Conservation (phyloP, 2,329 filamentous ascomycete genomes). For the Magnaporthiopsis incrustans region DNA sequence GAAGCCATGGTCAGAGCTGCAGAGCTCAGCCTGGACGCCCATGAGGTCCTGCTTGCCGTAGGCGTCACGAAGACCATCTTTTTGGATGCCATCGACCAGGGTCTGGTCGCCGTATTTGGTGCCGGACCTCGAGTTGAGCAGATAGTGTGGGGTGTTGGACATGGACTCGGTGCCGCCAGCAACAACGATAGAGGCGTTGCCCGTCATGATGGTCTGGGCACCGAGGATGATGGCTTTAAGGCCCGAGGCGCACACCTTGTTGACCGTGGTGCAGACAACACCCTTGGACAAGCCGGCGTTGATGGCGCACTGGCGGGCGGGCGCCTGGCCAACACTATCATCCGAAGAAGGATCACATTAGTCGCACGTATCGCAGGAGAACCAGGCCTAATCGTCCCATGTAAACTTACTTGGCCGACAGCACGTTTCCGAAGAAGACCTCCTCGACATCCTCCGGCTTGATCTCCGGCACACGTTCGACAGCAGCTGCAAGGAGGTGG, state of each 20-base stretch:
- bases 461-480: constrained; percentile 78
- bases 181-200: constrained; percentile 86
- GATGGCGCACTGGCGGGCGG: constrained; percentile 88
- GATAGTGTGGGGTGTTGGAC: constrained; percentile 96
- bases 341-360: constrained; percentile 13
- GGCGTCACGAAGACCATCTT: constrained; percentile 90
- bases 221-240: constrained; percentile 92
- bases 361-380: constrained; percentile 5
- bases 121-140: constrained; percentile 76
- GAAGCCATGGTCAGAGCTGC: constrained; percentile 74
- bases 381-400: constrained; percentile 1
- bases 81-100: constrained; percentile 83
- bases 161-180: constrained; percentile 96
- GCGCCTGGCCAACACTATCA: constrained; percentile 82
- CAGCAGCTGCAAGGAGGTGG: constrained; percentile 46
- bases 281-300: constrained; percentile 74
- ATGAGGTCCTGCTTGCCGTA: constrained; percentile 93
- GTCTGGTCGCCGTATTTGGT: constrained; percentile 90
- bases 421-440: constrained; percentile 96
- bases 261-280: constrained; percentile 84
- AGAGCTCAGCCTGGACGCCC: constrained; percentile 89
- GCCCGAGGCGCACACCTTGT: constrained; percentile 97
- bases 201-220: constrained; percentile 95
- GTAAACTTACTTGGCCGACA: constrained; percentile 75
- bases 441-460: constrained; percentile 88